Evolutionary conservation across 176 grass and related monocot species (phyloP).

Genomic region (Tillandsia leiboldiana): DNA sequence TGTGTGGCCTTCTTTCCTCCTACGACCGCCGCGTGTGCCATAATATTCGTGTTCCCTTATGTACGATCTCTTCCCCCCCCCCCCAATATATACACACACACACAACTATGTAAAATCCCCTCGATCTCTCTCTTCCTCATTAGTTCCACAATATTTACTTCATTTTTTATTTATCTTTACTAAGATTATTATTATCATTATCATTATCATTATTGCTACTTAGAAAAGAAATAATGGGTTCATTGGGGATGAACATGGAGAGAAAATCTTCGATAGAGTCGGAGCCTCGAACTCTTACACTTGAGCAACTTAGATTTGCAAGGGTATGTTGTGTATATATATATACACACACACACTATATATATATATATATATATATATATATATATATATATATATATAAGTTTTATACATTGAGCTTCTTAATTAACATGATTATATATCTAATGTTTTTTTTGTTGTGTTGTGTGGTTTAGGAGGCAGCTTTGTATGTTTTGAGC

Average conservation of each 20-base stretch:
- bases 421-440: not conserved
- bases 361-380: not conserved
- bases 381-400: not conserved
- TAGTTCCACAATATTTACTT: no score
- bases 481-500: conserved; percentile 36
- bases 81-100: no score
- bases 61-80: no score
- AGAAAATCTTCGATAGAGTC: conserved; percentile 33
- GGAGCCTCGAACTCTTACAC: conserved; percentile 58
- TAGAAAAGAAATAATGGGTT: conserved; percentile 14
- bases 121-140: no score
- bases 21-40: not conserved
- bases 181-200: no score
- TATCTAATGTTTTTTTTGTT: not conserved
- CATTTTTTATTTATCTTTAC: no score
- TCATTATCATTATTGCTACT: no score
- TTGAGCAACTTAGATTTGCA: conserved; percentile 42
- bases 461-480: conserved; percentile 21
- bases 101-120: no score
- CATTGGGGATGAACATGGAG: conserved; percentile 6
- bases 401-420: not conserved
- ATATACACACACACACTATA: not conserved
- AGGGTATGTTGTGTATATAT: conserved; percentile 27
- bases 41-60: no score
- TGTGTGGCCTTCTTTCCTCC: not conserved